Base-by-base conservation (phyloP, 192 early-diverging fungal genomes). In the Geranomyces michiganensis region DNA sequence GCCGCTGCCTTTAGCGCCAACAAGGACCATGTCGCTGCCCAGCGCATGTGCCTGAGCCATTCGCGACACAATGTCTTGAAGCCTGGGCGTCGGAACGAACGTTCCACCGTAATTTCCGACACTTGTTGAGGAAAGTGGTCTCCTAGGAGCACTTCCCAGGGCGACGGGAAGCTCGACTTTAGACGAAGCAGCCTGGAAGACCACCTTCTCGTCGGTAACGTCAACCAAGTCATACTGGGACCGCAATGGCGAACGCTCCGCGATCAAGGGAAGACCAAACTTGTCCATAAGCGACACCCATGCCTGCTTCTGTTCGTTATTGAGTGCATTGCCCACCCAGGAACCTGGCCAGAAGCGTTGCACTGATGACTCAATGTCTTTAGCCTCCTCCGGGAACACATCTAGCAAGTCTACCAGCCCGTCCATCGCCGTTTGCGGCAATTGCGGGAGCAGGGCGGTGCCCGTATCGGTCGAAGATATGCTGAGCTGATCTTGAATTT, bases 1-100 rank as follows among this genome's bases (percentile, higher is more conserved):
- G 12, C 91, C 91, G 19, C 85, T 86, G 60, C 90, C 91, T 69
- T 92, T 92, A 44, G 78, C 79, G 21, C 92, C 92, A 49, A 92
- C 77, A 21, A 93, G 67, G 56, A 88, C 89, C 26, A 93, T 84
- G 76, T 93, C 91, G 1, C 49, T 26, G 29, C 68, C 55, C 19
- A 74, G 31, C 41, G 63, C 44, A 55, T 80, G 79, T 15, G 72
- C 78, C 31, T 79, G 74, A 21, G 79, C 68, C 27, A 82, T 64
- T 15, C 70, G 71, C 1, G 77, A 32, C 14, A 77, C 55, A 21
- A 78, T 36, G 46, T 65, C 62, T 19, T 45, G 55, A 36, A 75
- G 72, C 19, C 74, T 64, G 15, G 74, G 70, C 21, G 78, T 79
- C 41, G 21, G 32, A 30, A 79, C 74, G 49, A 73, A 73, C 49